Evolutionary conservation across 495 filamentous ascomycete genomes (phyloP).

Genomic region (Cladorrhinum samala): DNA sequence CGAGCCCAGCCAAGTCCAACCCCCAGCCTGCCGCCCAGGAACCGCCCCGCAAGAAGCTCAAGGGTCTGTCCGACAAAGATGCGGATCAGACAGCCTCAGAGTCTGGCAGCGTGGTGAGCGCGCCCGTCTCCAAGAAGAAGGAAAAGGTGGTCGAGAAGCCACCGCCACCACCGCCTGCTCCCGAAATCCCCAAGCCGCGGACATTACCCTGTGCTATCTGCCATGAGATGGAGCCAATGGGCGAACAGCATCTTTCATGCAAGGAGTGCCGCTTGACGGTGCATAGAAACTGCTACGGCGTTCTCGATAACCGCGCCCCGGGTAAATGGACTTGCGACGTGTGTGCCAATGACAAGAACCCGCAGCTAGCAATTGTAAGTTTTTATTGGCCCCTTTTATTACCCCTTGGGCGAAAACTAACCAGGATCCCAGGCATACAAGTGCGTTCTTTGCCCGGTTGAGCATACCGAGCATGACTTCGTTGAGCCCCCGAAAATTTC

Average conservation of each 20-base stretch:
- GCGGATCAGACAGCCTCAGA: slow-evolving; percentile 42
- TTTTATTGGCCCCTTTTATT: background rate
- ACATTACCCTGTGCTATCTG: slow-evolving; percentile 83
- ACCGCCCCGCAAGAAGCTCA: slow-evolving; percentile 53
- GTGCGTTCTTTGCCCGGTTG: slow-evolving; percentile 83
- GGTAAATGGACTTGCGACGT: slow-evolving; percentile 93
- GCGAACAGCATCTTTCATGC: slow-evolving; percentile 70
- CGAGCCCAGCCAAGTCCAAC: slow-evolving; percentile 34
- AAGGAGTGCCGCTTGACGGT: slow-evolving; percentile 84
- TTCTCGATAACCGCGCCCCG: slow-evolving; percentile 59
- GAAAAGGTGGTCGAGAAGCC: slow-evolving; percentile 49
- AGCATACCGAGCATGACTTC: slow-evolving; percentile 69
- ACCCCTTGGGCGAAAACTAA: slow-evolving; percentile 16
- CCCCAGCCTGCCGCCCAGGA: slow-evolving; percentile 19
- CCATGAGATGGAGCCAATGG: slow-evolving; percentile 59
- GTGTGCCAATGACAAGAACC: slow-evolving; percentile 87
- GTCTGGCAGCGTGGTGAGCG: slow-evolving; percentile 16
- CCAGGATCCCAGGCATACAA: slow-evolving; percentile 61
- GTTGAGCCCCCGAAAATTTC: slow-evolving; percentile 77
- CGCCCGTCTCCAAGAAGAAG: slow-evolving; percentile 52
- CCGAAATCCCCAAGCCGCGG: slow-evolving; percentile 70
- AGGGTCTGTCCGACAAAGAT: slow-evolving; percentile 38
- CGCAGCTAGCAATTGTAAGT: slow-evolving; percentile 76
- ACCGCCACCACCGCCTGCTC: slow-evolving; percentile 46
- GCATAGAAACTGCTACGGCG: slow-evolving; percentile 89